Percentiles rank a stretch among this genome's conserved stretches.
phyloP scores from a whole-genome alignment of 1,284 basidiomycete species.

The Fomitopsis palustris region DNA sequence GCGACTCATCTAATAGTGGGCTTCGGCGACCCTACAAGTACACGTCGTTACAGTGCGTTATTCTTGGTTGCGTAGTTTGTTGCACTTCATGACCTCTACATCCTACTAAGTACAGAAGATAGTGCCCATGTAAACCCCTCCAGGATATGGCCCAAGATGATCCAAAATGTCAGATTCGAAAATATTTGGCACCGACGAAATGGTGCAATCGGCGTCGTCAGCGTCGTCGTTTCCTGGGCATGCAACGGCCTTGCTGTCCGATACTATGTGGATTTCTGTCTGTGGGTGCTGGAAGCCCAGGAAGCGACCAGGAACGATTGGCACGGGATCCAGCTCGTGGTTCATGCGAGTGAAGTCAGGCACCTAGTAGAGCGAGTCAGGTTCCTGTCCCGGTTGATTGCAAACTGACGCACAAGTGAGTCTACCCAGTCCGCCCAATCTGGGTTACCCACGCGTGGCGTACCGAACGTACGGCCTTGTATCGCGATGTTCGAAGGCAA shows the following conservation, averaged over 20 bases:
- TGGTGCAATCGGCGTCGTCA: slow-evolving; percentile 42
- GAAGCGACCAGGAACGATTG: slow-evolving; percentile 37
- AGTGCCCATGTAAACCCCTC: neutral
- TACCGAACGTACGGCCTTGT: slow-evolving; percentile 37
- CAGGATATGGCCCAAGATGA: neutral
- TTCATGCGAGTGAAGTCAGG: slow-evolving; percentile 34
- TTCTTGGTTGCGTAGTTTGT: neutral
- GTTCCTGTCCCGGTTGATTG: neutral
- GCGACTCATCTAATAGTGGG: too few species aligned
- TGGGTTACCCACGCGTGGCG: slow-evolving; percentile 35
- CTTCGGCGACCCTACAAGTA: neutral
- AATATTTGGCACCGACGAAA: slow-evolving; percentile 24
- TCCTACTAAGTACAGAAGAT: neutral
- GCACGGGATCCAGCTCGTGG: slow-evolving; percentile 34
- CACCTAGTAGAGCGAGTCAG: slow-evolving; percentile 15
- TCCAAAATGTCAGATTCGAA: neutral
- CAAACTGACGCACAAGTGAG: slow-evolving; percentile 12
- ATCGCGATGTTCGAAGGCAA: slow-evolving; percentile 31
- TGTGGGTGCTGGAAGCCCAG: slow-evolving; percentile 35
- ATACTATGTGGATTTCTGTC: slow-evolving; percentile 36
- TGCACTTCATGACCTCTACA: neutral
- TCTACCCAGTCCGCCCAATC: slow-evolving; percentile 32
- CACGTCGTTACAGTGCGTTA: too few species aligned
- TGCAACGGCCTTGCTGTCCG: slow-evolving; percentile 25
- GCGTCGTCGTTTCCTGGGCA: slow-evolving; percentile 42